These are phyloP conservation scores for Claviceps sp. DNA, from an alignment of 2,329 filamentous ascomycete genomes.

Conservation along the genomic window DNA sequence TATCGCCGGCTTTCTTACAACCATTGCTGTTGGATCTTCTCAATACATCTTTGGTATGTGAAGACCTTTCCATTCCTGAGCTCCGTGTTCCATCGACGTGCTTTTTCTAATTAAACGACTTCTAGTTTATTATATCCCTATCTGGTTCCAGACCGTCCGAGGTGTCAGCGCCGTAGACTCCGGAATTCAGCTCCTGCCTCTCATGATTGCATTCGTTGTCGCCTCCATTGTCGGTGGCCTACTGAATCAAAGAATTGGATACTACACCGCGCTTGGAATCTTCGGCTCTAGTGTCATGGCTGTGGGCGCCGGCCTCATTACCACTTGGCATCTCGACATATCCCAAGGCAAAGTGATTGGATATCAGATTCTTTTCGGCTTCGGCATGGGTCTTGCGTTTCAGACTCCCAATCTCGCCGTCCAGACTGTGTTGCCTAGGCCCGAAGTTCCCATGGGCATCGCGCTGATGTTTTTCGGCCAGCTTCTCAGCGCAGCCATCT, in stretches of 20 bases:
- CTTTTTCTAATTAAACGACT: neutral
- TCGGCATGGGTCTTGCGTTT: slow-evolving; percentile 45
- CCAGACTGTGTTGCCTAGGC: slow-evolving; percentile 37
- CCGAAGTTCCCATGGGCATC: slow-evolving; percentile 41
- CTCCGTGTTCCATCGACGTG: too few relatives aligned
- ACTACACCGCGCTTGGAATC: slow-evolving; percentile 47
- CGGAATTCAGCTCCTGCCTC: slow-evolving; percentile 42
- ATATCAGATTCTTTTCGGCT: slow-evolving; percentile 44
- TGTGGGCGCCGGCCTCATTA: slow-evolving; percentile 43
- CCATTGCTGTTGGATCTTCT: neutral
- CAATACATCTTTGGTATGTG: slow-evolving; percentile 13
- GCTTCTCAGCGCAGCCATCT: slow-evolving; percentile 11
- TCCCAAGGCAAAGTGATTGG: slow-evolving; percentile 42
- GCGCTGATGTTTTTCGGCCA: neutral
- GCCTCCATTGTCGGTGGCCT: slow-evolving; percentile 35
- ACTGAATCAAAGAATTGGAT: slow-evolving; percentile 39
- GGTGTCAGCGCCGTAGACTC: slow-evolving; percentile 38
- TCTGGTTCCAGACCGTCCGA: slow-evolving; percentile 38
- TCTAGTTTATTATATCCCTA: neutral
- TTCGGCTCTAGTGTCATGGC: slow-evolving; percentile 34
- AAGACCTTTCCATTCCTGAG: too few relatives aligned
- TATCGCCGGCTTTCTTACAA: slow-evolving; percentile 18
- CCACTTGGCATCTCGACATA: slow-evolving; percentile 36
- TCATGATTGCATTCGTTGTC: slow-evolving; percentile 41
- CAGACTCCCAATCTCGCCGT: slow-evolving; percentile 43